phyloP scores from a whole-genome alignment of 192 early-diverging fungal species.

The Coemansia biformis region DNA sequence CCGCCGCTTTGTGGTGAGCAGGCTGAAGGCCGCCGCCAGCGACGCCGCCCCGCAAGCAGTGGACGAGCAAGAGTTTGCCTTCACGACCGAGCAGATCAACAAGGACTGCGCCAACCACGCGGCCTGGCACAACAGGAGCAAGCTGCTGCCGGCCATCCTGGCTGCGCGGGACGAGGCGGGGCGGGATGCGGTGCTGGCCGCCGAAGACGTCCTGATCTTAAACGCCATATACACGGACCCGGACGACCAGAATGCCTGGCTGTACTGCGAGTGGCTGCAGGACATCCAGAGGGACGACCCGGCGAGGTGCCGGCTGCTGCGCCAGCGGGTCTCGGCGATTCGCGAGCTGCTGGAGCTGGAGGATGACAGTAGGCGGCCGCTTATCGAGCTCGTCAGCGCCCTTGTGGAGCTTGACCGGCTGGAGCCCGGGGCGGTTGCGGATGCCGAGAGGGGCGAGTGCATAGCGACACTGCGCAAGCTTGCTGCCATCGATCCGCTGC shows the following conservation, averaged over 20 bases:
- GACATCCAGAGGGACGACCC: constrained; percentile 43
- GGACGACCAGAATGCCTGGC: constrained; percentile 93
- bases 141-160: constrained; percentile 56
- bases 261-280: constrained; percentile 94
- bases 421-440: constrained; percentile 6
- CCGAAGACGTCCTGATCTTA: constrained; percentile 78
- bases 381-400: constrained; percentile 27
- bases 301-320: constrained; percentile 17
- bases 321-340: constrained; percentile 27
- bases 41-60: constrained; percentile 9
- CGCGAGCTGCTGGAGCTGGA: constrained; percentile 50
- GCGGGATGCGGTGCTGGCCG: constrained; percentile 19
- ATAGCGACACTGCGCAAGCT: constrained; percentile 20
- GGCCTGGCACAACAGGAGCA: constrained; percentile 97
- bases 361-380: constrained; percentile 36
- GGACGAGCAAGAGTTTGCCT: constrained; percentile 69
- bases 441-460: constrained; percentile 21
- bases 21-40: constrained; percentile 14
- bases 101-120: constrained; percentile 95
- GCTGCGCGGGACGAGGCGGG: constrained; percentile 1
- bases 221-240: constrained; percentile 96
- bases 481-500: constrained; percentile 24
- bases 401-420: constrained; percentile 22
- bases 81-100: constrained; percentile 82
- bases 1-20: constrained; percentile 76